Conservation (phyloP, 306 rosid genomes). For the Quillaja saponaria region DNA sequence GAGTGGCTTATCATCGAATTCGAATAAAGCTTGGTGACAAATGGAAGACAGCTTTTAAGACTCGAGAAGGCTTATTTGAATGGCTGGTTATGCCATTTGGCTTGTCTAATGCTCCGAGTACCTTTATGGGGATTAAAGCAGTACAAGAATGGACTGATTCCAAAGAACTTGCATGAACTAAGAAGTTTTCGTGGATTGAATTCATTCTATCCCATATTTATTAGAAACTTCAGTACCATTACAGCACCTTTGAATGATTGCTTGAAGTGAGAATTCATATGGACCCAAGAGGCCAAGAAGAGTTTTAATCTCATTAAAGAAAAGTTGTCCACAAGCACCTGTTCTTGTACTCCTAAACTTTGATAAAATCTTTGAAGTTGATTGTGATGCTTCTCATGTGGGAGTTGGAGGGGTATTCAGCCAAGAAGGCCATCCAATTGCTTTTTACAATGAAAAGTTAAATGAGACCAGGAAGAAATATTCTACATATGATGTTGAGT, state of each 20-base stretch:
- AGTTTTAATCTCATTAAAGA: background rate
- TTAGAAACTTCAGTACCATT: conserved; percentile 6
- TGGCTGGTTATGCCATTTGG: too few relatives aligned
- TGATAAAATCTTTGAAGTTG: background rate
- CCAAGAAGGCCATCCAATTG: too few relatives aligned
- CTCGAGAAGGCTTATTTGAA: background rate
- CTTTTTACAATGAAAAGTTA: background rate
- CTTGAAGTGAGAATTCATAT: background rate
- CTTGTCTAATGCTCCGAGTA: too few relatives aligned
- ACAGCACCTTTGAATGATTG: background rate
- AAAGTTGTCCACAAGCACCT: background rate
- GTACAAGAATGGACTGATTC: background rate
- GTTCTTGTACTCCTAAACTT: background rate
- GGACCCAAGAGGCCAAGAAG: background rate
- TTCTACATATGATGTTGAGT: background rate
- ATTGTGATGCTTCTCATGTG: background rate
- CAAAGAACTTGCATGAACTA: background rate
- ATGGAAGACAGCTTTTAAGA: background rate
- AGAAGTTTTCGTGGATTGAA: background rate
- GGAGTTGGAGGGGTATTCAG: background rate
- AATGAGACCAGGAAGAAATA: background rate
- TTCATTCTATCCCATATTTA: background rate
- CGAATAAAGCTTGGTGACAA: background rate
- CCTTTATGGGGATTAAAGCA: background rate
- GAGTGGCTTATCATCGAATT: background rate